Base-by-base conservation (phyloP, 2,329 filamentous ascomycete species). In the Trichoderma breve region DNA sequence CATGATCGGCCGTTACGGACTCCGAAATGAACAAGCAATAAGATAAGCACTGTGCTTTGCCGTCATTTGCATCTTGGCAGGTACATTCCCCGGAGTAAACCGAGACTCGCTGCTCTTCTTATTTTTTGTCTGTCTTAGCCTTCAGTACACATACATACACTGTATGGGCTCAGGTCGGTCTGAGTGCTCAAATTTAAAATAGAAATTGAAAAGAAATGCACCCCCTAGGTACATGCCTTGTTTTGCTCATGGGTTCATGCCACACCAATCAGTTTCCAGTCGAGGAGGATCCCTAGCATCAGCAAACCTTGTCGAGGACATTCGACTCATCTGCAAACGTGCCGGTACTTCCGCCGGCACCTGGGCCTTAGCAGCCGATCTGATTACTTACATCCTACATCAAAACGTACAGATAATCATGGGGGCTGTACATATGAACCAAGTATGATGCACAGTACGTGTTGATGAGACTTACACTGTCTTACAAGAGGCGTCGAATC, bases 281-380 rank as follows among this genome's bases (percentile, higher is more conserved):
- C n/a, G 11, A 12, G 18, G 36, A 8, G 15, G n/a, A 60, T 24
- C 63, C 43, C 43, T 65, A n/a, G 43, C 28, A 34, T 53, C 12
- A 32, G 11, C 64, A 39, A 36, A 57, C 65, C 65, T 58, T 58
- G 53, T 68, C 53, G 18, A 43, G 51, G 24, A 57, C 64, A n/a
- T 58, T 43, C 32, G 24, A 68, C 24, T 39, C 34, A 30, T 67
- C 65, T 58, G 51, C 36, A 57, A 18, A 21, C 34, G 43, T 68
- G 34, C 53, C 65, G 51, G 65, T 28, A 68, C 65, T 68, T 68
- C 65, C 65, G 53, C 65, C 65, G 53, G 65, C 65, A 68, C 21
- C 28, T 43, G 34, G 21, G 53, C 26, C 26, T 43, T 43, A n/a
- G 65, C 47, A 21, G 63, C 47, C 63, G 43, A 68, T 68, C 65